phyloP scores from a whole-genome alignment of 768 basidiomycete genomes.

The Vararia minispora region DNA sequence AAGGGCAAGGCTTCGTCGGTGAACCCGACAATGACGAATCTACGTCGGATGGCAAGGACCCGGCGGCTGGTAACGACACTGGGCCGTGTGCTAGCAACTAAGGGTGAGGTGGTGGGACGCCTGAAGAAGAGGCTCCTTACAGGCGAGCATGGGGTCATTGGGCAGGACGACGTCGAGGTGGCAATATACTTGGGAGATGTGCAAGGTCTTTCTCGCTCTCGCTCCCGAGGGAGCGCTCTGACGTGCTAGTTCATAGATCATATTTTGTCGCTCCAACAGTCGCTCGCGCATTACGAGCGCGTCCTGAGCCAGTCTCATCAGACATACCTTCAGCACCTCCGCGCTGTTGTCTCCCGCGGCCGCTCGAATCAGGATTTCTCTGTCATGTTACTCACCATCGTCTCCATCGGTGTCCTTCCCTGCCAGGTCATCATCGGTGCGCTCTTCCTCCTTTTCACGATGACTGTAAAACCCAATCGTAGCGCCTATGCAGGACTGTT shows the following conservation, averaged over 20 bases:
- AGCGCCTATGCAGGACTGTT: conserved; percentile 36
- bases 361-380: conserved; percentile 56
- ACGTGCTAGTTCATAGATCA: conserved; percentile 47
- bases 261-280: conserved; percentile 77
- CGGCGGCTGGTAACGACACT: conserved; percentile 72
- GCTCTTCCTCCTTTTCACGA: conserved; percentile 11
- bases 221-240: neutral
- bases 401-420: conserved; percentile 57
- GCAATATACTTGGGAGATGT: conserved; percentile 87
- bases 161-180: conserved; percentile 50
- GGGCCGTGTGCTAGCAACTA: conserved; percentile 62
- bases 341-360: conserved; percentile 44
- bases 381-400: conserved; percentile 52
- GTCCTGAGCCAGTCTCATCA: conserved; percentile 84
- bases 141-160: conserved; percentile 24
- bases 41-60: conserved; percentile 71
- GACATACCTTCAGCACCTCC: conserved; percentile 70
- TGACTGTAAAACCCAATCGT: neutral
- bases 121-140: conserved; percentile 62
- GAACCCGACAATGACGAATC: conserved; percentile 32
- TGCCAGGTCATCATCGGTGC: conserved; percentile 50
- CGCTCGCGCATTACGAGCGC: conserved; percentile 77
- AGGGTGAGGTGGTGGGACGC: conserved; percentile 73
- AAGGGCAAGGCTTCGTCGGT: conserved; percentile 1
- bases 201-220: conserved; percentile 44